Evolutionary conservation across 2,329 filamentous ascomycete genomes (phyloP).

Genomic region (Aulographum hederae): DNA sequence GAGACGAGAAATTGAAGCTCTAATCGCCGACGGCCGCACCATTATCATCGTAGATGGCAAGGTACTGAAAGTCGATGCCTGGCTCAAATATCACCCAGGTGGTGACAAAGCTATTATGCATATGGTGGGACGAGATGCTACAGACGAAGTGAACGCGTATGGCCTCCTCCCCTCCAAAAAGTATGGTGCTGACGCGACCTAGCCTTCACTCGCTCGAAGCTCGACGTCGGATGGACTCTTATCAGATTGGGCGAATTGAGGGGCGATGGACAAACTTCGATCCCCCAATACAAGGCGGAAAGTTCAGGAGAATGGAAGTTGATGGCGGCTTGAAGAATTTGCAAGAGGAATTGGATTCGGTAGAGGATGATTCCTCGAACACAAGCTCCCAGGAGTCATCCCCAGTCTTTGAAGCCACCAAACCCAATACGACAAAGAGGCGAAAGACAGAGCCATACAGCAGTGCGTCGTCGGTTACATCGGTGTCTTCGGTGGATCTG

Average conservation of each 20-base stretch:
- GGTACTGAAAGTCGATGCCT: conserved; percentile 76
- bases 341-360: conserved; percentile 1
- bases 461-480: conserved; percentile 37
- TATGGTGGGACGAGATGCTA: conserved; percentile 86
- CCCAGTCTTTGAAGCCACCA: conserved; percentile 37
- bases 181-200: conserved; percentile 2
- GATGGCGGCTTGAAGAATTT: conserved; percentile 11
- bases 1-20: conserved; percentile 51
- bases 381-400: conserved; percentile 37
- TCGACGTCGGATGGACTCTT: conserved; percentile 56
- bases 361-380: conserved; percentile 22
- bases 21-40: conserved; percentile 66
- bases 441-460: conserved; percentile 15
- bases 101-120: conserved; percentile 82
- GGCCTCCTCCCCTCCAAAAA: conserved; percentile 15
- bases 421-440: conserved; percentile 19
- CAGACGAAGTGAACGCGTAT: conserved; percentile 82
- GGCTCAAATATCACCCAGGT: conserved; percentile 79
- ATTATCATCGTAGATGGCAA: conserved; percentile 67
- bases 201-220: conserved; percentile 74
- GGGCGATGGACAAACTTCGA: conserved; percentile 74
- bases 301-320: conserved; percentile 48
- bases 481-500: conserved; percentile 33
- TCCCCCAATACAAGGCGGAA: conserved; percentile 80
- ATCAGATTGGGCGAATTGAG: conserved; percentile 67